Evolutionary conservation across 2,329 filamentous ascomycete species (phyloP), one percentile per base, ranked within the genome.

Genomic region (Calonectria honghensis): DNA sequence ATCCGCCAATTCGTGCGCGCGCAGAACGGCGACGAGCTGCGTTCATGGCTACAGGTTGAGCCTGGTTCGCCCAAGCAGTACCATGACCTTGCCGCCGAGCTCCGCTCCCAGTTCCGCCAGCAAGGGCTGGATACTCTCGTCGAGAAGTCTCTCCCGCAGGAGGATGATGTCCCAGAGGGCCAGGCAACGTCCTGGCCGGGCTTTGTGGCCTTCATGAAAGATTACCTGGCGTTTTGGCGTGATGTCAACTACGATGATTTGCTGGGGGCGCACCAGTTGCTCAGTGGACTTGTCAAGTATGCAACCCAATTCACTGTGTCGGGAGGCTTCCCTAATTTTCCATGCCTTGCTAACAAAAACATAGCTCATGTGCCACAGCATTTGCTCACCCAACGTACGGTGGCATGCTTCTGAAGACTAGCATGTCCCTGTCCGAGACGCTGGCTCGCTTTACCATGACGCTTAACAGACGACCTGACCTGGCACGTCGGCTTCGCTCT

Each of bases 371-470:
- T 79, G 94, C 95, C 32, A 94, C 94, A 27, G 96, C 96, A 0
- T 91, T 98, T 63, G 92, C 93, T 9, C 94, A 98, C 81, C 92
- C 94, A 2, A 93, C 92, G 16, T 93, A 96, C 82, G 96, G 96
- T 39, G 91, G 93, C 37, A 90, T 98, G 80, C 92, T 98, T 79
- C 91, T 98, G 51, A 93, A 95, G 52, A 96, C 95, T 4, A 94
- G 95, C 82, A 93, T 98, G 79, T 94, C 94, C 37, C 91, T 98
- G 68, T 96, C 94, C 39, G 92, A 94, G 78, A 92, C 95, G 10
- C 91, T 98, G 31, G 94, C 95, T 11, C 93, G 93, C 77, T 90
- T 98, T 72, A 96, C 96, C 32, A 95, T 98, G 87, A 94, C 92
- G 67, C 89, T 98, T 50, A 95, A 96, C 83, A 94, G 93, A 76